Base-by-base conservation (phyloP, 345 rosid genomes). In the Eucalyptus shirleyi region DNA sequence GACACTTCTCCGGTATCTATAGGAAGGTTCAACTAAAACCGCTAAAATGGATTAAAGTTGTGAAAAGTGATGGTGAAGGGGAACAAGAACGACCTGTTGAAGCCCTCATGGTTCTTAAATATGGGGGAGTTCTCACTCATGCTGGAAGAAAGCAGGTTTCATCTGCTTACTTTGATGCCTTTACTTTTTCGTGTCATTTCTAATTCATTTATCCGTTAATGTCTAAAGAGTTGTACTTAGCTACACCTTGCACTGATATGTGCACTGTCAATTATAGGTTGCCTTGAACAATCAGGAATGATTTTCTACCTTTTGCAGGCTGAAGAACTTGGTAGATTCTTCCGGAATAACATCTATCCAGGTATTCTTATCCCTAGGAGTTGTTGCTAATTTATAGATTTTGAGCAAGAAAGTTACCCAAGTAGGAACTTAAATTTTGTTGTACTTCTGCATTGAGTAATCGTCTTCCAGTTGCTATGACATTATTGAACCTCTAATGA, bases 41-140 rank as follows among this genome's bases (percentile, higher is more conserved):
- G 10, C 93, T 96, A 49, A 96, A 96, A 92, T 98, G 99, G 99
- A 93, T 93, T 89, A 98, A 94, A 90, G 96, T 95, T 91, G 89
- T 92, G 89, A 97, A 95, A 94, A 69, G 90, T 89, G 96, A 93
- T 87, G 98, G 97, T 91, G 99, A 98, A 90, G 99, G 97, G 49
- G 99, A 97, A 92, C 98, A 97, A 93, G 99, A 98, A 91, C 94
- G 97, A 30, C 99, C 99, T 42, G 95, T 95, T 88, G 99, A 98
- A 93, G 99, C 99, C 89, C 94, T 98, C 86, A 98, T 98, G 99
- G 94, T 98, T 93, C 96, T 98, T 92, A 98, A 98, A 89, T 98
- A 98, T 92, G 99, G 99, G 88, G 99, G 99, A 51, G 99, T 98
- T 92, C 95, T 98, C 88, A 98, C 99, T 18, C 99, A 98, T 97